phyloP scores from a whole-genome alignment of 2,329 filamentous ascomycete genomes.

The Monosporascus sp. region DNA sequence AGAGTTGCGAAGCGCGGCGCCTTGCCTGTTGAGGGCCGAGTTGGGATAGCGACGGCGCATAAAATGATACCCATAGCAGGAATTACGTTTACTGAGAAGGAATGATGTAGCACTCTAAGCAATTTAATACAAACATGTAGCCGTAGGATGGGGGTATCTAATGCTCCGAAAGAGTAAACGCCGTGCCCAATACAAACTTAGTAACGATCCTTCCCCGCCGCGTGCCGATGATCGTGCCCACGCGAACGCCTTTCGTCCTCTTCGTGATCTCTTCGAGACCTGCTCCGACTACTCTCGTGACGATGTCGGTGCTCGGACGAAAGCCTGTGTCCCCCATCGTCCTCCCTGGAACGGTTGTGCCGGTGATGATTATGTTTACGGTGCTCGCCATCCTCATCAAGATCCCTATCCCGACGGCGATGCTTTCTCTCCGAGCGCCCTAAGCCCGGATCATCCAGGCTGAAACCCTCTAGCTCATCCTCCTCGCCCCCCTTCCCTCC shows the following conservation, averaged over 20 bases:
- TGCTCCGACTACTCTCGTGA: not conserved
- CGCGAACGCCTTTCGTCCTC: not conserved
- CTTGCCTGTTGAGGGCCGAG: too few relatives aligned
- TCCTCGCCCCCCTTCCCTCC: conserved; percentile 12
- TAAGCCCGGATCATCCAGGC: conserved; percentile 16
- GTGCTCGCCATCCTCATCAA: not conserved
- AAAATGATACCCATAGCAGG: conserved; percentile 5
- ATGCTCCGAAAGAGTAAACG: conserved; percentile 13
- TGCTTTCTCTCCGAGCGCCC: not conserved
- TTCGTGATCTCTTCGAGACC: not conserved
- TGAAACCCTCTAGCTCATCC: conserved; percentile 21
- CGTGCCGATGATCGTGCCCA: conserved; percentile 2
- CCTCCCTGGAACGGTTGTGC: conserved; percentile 5
- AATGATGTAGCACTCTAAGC: too few relatives aligned
- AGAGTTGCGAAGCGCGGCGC: not conserved
- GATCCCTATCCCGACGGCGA: conserved; percentile 2
- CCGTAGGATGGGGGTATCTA: conserved; percentile 16
- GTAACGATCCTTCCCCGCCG: conserved; percentile 18
- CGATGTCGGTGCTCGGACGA: conserved; percentile 10
- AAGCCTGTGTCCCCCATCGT: conserved; percentile 8
- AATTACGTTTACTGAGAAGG: not conserved
- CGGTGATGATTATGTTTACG: conserved; percentile 1
- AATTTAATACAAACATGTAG: not conserved
- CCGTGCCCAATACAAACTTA: conserved; percentile 15
- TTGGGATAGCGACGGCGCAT: not conserved